Evolutionary conservation across 768 basidiomycete species (phyloP).

Genomic region (Russula brevipes): DNA sequence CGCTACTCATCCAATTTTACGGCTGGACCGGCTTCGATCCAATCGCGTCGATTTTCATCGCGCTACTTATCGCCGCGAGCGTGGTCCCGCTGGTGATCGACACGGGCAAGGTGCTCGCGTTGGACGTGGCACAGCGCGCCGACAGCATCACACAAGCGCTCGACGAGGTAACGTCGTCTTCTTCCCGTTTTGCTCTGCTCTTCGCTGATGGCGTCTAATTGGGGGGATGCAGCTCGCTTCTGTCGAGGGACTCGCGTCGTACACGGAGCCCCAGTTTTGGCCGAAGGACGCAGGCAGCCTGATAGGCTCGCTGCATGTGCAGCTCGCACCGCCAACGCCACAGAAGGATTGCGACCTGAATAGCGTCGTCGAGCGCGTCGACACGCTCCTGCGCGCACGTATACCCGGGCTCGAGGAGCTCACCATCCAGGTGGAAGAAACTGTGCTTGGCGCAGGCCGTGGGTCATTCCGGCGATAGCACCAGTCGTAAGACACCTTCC

Average conservation of each 20-base stretch:
- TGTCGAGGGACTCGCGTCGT: slow-evolving; percentile 78
- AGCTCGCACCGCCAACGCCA: slow-evolving; percentile 42
- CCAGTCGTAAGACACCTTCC: background rate
- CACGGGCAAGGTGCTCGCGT: slow-evolving; percentile 78
- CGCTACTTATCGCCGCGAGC: slow-evolving; percentile 88
- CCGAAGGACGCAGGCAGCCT: slow-evolving; percentile 83
- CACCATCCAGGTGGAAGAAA: slow-evolving; percentile 75
- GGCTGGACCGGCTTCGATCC: slow-evolving; percentile 99
- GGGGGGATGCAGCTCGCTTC: slow-evolving; percentile 50
- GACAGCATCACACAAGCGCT: slow-evolving; percentile 52
- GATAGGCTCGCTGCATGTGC: slow-evolving; percentile 89
- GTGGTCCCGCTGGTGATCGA: slow-evolving; percentile 94
- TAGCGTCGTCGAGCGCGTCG: slow-evolving; percentile 69
- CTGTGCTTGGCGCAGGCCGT: background rate
- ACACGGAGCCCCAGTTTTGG: slow-evolving; percentile 86
- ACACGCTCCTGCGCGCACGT: slow-evolving; percentile 59
- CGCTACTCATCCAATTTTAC: slow-evolving; percentile 89
- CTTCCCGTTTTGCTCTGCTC: background rate
- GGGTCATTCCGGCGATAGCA: slow-evolving; percentile 6
- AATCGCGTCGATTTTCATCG: slow-evolving; percentile 95
- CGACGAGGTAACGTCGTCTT: slow-evolving; percentile 47
- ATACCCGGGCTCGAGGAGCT: slow-evolving; percentile 85
- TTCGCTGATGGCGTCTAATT: background rate
- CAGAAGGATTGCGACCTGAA: slow-evolving; percentile 57
- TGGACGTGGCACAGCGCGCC: slow-evolving; percentile 73